Conservation (phyloP, 2,329 filamentous ascomycete genomes). For the Cercospora sp. region DNA sequence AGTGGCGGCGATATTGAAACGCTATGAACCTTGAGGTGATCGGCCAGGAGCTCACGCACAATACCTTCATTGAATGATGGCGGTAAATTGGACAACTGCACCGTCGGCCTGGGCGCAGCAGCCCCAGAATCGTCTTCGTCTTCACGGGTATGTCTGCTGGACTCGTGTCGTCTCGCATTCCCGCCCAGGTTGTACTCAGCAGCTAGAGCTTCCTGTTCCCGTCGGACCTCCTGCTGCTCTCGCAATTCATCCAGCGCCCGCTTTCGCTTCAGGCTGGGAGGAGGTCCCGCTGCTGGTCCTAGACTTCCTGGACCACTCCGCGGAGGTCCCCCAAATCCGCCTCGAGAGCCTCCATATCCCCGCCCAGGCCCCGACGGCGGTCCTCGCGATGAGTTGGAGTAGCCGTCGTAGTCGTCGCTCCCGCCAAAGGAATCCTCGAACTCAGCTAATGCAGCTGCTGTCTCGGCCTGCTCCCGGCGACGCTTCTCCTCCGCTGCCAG, state of each 20-base stretch:
- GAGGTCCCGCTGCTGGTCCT: conserved; percentile 44
- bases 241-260: conserved; percentile 38
- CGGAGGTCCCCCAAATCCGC: conserved; percentile 35
- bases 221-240: conserved; percentile 34
- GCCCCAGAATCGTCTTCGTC: conserved; percentile 47
- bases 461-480: conserved; percentile 79
- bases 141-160: conserved; percentile 7
- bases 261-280: conserved; percentile 39
- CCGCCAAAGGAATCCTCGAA: conserved; percentile 75
- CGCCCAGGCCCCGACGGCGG: conserved; percentile 21
- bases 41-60: conserved; percentile 54
- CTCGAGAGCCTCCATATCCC: conserved; percentile 36
- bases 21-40: conserved; percentile 32
- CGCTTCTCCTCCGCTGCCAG: conserved; percentile 88
- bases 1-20: conserved; percentile 29
- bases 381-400: conserved; percentile 25
- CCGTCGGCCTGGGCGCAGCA: conserved; percentile 51
- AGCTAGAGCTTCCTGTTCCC: conserved; percentile 31
- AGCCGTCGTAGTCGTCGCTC: conserved; percentile 45
- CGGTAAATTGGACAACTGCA: conserved; percentile 57
- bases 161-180: conserved; percentile 35
- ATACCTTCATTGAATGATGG: conserved; percentile 59
- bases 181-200: conserved; percentile 15
- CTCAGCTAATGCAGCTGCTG: conserved; percentile 80
- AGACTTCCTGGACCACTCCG: conserved; percentile 54